Percentiles rank a stretch among this genome's conserved stretches.
These are phyloP conservation scores for Termitomyces titanicus DNA, from an alignment of 768 basidiomycete species.

Conservation along the genomic window DNA sequence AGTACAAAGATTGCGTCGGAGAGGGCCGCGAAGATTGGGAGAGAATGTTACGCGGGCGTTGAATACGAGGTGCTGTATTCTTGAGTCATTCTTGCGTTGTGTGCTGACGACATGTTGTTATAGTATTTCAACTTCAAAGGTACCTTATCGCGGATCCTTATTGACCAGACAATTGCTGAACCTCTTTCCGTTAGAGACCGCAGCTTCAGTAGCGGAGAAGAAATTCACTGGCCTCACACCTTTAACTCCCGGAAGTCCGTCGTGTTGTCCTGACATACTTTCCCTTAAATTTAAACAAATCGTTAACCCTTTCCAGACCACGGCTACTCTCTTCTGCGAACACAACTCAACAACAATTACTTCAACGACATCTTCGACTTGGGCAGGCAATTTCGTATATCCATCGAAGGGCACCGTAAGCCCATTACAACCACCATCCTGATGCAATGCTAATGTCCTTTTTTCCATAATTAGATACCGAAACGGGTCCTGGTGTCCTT, in stretches of 20 bases:
- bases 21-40: slow-evolving; percentile 42
- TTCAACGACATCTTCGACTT: slow-evolving; percentile 87
- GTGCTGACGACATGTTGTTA: not conserved
- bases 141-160: slow-evolving; percentile 19
- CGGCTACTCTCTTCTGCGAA: slow-evolving; percentile 90
- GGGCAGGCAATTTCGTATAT: slow-evolving; percentile 66
- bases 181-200: slow-evolving; percentile 60
- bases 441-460: not conserved
- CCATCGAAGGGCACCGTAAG: slow-evolving; percentile 85
- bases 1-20: slow-evolving; percentile 59
- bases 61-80: slow-evolving; percentile 77
- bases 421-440: not conserved
- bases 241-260: slow-evolving; percentile 90
- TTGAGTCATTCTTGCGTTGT: not conserved
- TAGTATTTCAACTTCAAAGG: slow-evolving; percentile 93
- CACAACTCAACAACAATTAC: slow-evolving; percentile 85
- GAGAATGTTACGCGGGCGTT: slow-evolving; percentile 76
- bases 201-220: slow-evolving; percentile 73
- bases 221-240: slow-evolving; percentile 70
- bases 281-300: not conserved
- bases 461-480: slow-evolving; percentile 62
- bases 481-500: slow-evolving; percentile 86
- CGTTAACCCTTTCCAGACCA: slow-evolving; percentile 61
- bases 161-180: not conserved
- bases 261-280: not conserved